Conservation (phyloP, 139 green algal species). For the Chlamydomonas incerta region DNA sequence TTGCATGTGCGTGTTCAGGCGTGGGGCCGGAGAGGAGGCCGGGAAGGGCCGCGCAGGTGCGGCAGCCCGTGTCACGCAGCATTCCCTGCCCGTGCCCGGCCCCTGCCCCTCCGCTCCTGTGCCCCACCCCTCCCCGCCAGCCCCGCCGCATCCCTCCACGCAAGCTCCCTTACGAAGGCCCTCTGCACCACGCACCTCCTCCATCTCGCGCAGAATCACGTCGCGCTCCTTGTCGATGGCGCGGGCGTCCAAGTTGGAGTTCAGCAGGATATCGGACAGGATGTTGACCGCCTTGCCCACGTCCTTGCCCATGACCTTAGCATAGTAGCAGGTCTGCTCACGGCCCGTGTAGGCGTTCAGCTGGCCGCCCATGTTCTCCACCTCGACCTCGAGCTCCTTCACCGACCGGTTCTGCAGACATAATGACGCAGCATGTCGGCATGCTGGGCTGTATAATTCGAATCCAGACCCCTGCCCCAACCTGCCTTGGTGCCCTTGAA, state of each 20-base stretch:
- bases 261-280: constrained; percentile 97
- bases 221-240: constrained; percentile 92
- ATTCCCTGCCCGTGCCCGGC: too few relatives aligned
- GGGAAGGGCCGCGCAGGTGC: too few relatives aligned
- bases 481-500: constrained; percentile 97
- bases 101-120: too few relatives aligned
- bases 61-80: too few relatives aligned
- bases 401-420: constrained; percentile 77
- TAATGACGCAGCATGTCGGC: too few relatives aligned
- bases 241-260: constrained; percentile 88
- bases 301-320: constrained; percentile 91
- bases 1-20: too few relatives aligned
- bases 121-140: too few relatives aligned
- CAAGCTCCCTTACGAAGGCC: too few relatives aligned
- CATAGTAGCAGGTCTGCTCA: constrained; percentile 97
- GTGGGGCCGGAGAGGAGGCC: too few relatives aligned
- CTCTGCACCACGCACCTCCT: constrained; percentile 79
- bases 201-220: constrained; percentile 98
- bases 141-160: too few relatives aligned
- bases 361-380: constrained; percentile 98
- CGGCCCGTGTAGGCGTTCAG: constrained; percentile 98
- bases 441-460: too few relatives aligned
- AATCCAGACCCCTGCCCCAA: not conserved
- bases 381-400: constrained; percentile 93
- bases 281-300: constrained; percentile 93